A percentile compares a stretch with the other conserved stretches of the same genome.
Evolutionary conservation across 139 green algal genomes (phyloP).

Genomic region (Coccomyxa sp.): DNA sequence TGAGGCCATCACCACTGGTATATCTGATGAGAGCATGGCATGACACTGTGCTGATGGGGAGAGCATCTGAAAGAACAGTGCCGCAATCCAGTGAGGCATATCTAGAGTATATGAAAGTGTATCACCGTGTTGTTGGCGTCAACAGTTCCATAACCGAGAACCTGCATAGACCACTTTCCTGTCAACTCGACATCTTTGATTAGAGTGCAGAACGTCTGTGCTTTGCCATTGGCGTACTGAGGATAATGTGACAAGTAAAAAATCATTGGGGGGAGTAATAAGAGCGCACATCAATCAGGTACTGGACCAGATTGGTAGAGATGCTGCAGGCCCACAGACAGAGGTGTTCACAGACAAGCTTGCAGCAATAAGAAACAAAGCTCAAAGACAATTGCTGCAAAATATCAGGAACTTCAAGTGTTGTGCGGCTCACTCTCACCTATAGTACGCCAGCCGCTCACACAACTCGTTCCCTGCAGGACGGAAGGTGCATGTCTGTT

Average conservation of each 20-base stretch:
- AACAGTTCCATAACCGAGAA: background rate
- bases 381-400: background rate
- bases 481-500: background rate
- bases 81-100: background rate
- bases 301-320: background rate
- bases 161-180: background rate
- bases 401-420: background rate
- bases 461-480: constrained; percentile 2
- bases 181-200: background rate
- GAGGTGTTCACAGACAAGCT: background rate
- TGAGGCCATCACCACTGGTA: too few species aligned
- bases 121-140: background rate
- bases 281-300: background rate
- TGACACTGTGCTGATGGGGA: background rate
- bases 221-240: background rate
- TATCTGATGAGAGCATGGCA: background rate
- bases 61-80: background rate
- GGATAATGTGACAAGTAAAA: background rate
- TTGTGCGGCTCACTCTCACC: background rate
- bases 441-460: constrained; percentile 4
- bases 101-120: background rate
- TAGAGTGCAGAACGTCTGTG: background rate
- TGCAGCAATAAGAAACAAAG: background rate
- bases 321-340: background rate
- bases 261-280: background rate